Evolutionary conservation across 768 basidiomycete species (phyloP).

Genomic region (Pilatotrama ljubarskyi): DNA sequence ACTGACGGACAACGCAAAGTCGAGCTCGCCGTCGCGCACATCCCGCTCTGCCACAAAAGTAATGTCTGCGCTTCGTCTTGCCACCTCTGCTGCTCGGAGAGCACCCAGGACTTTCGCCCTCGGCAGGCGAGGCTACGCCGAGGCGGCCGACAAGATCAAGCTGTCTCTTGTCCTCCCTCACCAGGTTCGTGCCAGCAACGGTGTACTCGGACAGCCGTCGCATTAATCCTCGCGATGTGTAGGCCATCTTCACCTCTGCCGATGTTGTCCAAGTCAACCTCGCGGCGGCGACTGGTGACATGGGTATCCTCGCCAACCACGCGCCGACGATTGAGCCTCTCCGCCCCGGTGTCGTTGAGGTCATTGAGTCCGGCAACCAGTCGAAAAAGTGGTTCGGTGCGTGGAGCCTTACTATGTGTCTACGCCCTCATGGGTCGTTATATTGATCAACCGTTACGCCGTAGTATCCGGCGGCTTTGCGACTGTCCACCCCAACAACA

Average conservation of each 20-base stretch:
- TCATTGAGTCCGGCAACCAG: slow-evolving; percentile 75
- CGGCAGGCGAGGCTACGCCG: slow-evolving; percentile 86
- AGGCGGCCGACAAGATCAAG: slow-evolving; percentile 86
- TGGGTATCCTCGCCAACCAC: slow-evolving; percentile 99
- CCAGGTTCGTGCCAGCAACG: slow-evolving; percentile 60
- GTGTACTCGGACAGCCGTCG: neutral
- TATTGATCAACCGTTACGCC: no score
- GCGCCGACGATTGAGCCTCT: slow-evolving; percentile 96
- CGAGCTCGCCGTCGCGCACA: slow-evolving; percentile 21
- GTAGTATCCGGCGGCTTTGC: slow-evolving; percentile 96
- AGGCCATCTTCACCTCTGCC: slow-evolving; percentile 89
- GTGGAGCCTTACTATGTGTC: slow-evolving; percentile 27
- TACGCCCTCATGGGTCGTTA: neutral
- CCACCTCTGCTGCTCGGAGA: slow-evolving; percentile 63
- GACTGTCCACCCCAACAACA: slow-evolving; percentile 96
- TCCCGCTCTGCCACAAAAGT: slow-evolving; percentile 24
- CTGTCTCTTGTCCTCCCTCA: slow-evolving; percentile 94
- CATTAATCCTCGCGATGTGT: slow-evolving; percentile 13
- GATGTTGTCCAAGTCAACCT: slow-evolving; percentile 97
- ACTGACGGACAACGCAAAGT: slow-evolving; percentile 19
- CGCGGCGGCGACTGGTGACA: slow-evolving; percentile 91
- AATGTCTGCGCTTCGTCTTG: slow-evolving; percentile 78
- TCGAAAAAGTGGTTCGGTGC: slow-evolving; percentile 98
- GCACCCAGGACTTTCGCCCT: slow-evolving; percentile 51
- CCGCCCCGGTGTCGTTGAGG: slow-evolving; percentile 91